Evolutionary conservation across 805 yeast genomes (phyloP), one percentile per base, ranked within the genome.

Genomic region (Clavispora vitiphila): DNA sequence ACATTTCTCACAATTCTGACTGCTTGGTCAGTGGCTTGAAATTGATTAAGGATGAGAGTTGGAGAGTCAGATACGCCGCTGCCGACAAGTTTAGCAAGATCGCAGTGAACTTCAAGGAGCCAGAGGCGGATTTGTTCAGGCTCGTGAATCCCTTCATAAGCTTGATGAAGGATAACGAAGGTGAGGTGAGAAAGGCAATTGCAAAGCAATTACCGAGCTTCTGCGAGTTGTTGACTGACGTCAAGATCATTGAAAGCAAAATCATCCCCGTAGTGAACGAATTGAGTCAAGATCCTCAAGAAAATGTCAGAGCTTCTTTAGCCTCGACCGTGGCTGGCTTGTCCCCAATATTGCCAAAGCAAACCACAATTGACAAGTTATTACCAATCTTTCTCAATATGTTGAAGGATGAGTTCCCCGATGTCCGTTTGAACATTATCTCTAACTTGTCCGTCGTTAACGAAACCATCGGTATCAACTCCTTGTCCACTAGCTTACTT

Each of bases 51-150:
- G 99, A 93, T 67, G 88, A 86, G 64, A 84, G 95, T 57, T 93
- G 99, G 99, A 81, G 99, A 64, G 98, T 93, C 43, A 82, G 99
- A 57, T 93, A 91, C 66, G 89, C 93, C 82, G 95, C 96, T 25
- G 96, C 97, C n/a, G 97, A 91, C 61, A 77, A 89, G 55, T 90
- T 89, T 58, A 86, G 82, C 53, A 70, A 72, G 48, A 76, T 93
- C 46, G 87, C 95, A 2, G 53, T 66, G 14, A 80, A 79, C 50
- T 81, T 90, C 56, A 71, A 72, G 51, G 71, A 74, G 47, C 72
- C 77, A 38, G 78, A 75, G 30, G 66, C 71, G 23, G 83, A 80
- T 49, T 70, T 78, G 43, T 69, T 67, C 50, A 71, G 82, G 55
- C 73, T 83, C 48, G 78, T 81, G 37, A 82, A 82, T 31, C 85